These are phyloP conservation scores for Ogataea pignaliae DNA, from an alignment of 805 yeast genomes.

Conservation along the genomic window DNA sequence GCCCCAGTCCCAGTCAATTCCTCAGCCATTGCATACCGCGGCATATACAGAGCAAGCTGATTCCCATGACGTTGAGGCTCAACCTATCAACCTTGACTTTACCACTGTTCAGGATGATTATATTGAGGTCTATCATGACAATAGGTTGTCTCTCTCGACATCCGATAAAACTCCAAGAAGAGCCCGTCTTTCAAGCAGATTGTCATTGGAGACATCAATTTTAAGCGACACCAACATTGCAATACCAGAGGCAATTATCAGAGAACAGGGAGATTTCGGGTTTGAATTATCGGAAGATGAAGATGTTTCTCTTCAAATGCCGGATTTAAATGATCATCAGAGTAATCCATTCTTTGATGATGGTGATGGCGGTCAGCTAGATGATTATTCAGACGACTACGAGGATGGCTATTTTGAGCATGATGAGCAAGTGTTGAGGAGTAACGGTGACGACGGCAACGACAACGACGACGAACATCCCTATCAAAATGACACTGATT, in stretches of 20 bases:
- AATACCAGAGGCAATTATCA: constrained; percentile 30
- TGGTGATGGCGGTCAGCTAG: constrained; percentile 3
- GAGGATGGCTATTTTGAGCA: constrained; percentile 2
- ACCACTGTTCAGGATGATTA: constrained; percentile 4
- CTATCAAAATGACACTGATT: constrained; percentile 14
- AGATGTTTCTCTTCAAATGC: constrained; percentile 2
- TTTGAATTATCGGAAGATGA: constrained; percentile 13
- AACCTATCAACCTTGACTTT: background rate
- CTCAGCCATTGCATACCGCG: background rate
- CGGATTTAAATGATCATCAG: background rate
- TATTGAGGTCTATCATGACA: constrained; percentile 2
- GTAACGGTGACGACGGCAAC: constrained; percentile 13
- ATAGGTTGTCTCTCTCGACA: constrained; percentile 2
- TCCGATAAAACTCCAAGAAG: constrained; percentile 19
- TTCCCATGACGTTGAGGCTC: background rate
- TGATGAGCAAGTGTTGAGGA: constrained; percentile 2
- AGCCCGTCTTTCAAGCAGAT: constrained; percentile 19
- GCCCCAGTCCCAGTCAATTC: constrained; percentile 1
- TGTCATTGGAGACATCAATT: constrained; percentile 22
- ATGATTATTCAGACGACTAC: constrained; percentile 8
- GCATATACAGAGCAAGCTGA: constrained; percentile 2
- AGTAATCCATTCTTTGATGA: constrained; percentile 7
- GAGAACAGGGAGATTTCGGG: constrained; percentile 27
- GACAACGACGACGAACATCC: too few relatives aligned
- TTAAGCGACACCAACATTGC: constrained; percentile 30